These are phyloP conservation scores for Grosmannia clavigera DNA, from an alignment of 2,329 filamentous ascomycete genomes.

Conservation along the genomic window DNA sequence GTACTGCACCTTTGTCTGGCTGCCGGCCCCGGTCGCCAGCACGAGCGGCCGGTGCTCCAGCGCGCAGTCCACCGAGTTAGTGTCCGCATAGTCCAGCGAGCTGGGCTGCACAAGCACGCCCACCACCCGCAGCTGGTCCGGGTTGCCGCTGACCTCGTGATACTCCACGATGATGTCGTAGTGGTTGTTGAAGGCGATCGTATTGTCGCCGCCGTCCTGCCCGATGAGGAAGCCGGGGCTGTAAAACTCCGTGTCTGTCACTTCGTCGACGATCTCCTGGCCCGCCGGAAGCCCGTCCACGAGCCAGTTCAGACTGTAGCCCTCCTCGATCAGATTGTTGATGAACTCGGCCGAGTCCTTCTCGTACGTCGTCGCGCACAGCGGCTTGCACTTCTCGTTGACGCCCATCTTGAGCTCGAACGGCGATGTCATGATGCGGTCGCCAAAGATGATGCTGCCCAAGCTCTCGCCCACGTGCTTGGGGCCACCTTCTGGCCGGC, in stretches of 20 bases:
- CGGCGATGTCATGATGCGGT: constrained; percentile 89
- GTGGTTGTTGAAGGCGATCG: constrained; percentile 68
- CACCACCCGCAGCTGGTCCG: constrained; percentile 71
- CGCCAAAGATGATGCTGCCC: constrained; percentile 93
- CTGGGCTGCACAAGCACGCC: constrained; percentile 79
- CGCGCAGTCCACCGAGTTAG: constrained; percentile 51
- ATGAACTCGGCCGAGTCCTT: constrained; percentile 62
- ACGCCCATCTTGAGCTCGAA: constrained; percentile 77
- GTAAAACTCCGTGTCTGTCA: constrained; percentile 70
- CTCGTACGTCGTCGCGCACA: constrained; percentile 58
- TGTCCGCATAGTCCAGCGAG: constrained; percentile 50
- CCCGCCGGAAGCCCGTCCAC: constrained; percentile 89
- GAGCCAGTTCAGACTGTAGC: constrained; percentile 90
- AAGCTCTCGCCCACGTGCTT: constrained; percentile 76
- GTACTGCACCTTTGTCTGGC: constrained; percentile 57
- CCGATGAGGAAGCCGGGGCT: constrained; percentile 84
- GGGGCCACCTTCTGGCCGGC: constrained; percentile 63
- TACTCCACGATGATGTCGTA: constrained; percentile 93
- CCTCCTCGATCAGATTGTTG: constrained; percentile 68
- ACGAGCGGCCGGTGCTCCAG: constrained; percentile 43
- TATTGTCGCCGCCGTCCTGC: constrained; percentile 37
- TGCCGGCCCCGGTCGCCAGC: constrained; percentile 45
- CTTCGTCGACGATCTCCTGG: constrained; percentile 64
- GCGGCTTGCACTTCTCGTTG: constrained; percentile 75
- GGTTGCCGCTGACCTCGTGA: constrained; percentile 58